Conservation (phyloP, 805 yeast species). For the Ogataea ramenticola region DNA sequence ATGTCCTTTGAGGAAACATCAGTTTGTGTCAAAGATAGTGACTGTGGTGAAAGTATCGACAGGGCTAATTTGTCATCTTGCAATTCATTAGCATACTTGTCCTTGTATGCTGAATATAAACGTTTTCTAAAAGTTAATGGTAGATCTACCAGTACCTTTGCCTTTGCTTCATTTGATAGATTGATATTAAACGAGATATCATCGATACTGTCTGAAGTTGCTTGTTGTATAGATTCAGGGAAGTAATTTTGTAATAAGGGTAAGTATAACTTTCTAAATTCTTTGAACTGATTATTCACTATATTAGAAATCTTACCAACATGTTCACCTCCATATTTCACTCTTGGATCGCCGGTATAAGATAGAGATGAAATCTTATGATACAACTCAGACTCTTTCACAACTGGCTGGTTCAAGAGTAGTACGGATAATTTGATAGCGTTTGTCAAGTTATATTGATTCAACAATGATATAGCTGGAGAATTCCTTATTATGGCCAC, state of each 20-base stretch:
- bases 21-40: background rate
- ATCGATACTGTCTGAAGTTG: conserved; percentile 13
- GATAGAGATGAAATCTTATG: conserved; percentile 73
- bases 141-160: conserved; percentile 39
- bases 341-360: conserved; percentile 86
- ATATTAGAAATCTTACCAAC: conserved; percentile 84
- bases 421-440: conserved; percentile 68
- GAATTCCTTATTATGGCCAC: conserved; percentile 68
- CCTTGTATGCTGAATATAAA: conserved; percentile 24
- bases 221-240: conserved; percentile 18
- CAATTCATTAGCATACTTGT: conserved; percentile 16
- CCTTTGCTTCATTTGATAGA: conserved; percentile 26
- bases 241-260: conserved; percentile 48
- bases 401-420: conserved; percentile 32
- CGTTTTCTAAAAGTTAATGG: conserved; percentile 42
- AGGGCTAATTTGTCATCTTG: conserved; percentile 25
- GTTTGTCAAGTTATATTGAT: conserved; percentile 68
- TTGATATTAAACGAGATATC: conserved; percentile 20
- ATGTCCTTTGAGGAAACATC: background rate
- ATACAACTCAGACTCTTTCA: conserved; percentile 43
- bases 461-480: conserved; percentile 53
- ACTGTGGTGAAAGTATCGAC: conserved; percentile 7
- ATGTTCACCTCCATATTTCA: conserved; percentile 82
- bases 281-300: conserved; percentile 64
- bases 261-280: conserved; percentile 66